Conservation (phyloP, 2,329 filamentous ascomycete species). For the Nemania sp. region DNA sequence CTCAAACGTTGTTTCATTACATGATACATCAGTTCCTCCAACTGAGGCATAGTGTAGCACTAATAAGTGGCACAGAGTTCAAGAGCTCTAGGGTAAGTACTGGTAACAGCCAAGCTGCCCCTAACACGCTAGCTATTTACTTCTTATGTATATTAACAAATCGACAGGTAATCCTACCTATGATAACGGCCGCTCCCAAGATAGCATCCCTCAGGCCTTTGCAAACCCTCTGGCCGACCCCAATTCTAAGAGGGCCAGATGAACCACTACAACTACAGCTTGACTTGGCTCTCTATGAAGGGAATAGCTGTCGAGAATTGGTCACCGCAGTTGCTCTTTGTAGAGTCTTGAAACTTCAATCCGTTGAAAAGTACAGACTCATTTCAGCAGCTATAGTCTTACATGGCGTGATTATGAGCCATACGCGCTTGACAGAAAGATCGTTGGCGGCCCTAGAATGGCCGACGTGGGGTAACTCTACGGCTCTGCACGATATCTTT, state of each 20-base stretch:
- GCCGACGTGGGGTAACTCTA: neutral
- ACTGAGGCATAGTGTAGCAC: constrained; percentile 31
- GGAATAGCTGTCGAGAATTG: constrained; percentile 30
- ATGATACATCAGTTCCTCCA: constrained; percentile 38
- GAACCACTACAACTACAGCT: neutral
- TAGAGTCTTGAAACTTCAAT: constrained; percentile 2
- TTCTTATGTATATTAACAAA: constrained; percentile 12
- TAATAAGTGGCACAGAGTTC: constrained; percentile 36
- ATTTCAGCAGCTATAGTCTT: constrained; percentile 26
- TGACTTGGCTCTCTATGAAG: constrained; percentile 27
- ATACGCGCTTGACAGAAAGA: constrained; percentile 27
- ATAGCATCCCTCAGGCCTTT: neutral
- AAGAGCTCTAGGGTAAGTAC: constrained; percentile 39
- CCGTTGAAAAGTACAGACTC: neutral
- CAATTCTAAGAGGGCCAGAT: neutral
- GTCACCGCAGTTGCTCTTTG: constrained; percentile 21
- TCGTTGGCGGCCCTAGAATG: neutral
- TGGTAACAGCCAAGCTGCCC: neutral
- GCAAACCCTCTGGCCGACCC: neutral
- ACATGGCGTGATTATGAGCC: constrained; percentile 27
- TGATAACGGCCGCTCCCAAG: constrained; percentile 23
- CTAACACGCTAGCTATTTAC: neutral
- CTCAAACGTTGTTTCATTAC: constrained; percentile 25
- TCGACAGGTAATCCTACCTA: constrained; percentile 28
- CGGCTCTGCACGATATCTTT: neutral